These are phyloP conservation scores for Oryza punctata DNA, from an alignment of 176 grass and related monocot species.

Conservation along the genomic window DNA sequence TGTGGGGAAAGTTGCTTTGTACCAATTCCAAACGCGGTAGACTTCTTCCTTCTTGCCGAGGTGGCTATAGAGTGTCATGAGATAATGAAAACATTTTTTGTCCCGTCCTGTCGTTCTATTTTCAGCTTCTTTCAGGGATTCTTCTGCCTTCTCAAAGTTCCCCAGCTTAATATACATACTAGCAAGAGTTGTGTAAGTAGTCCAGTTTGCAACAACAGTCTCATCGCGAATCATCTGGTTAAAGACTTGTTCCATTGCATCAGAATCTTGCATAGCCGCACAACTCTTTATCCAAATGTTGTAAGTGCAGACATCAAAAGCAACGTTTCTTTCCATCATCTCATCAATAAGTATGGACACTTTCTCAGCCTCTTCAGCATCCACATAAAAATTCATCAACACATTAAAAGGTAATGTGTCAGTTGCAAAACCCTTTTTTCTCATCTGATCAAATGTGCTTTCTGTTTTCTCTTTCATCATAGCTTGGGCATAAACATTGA, in stretches of 20 bases:
- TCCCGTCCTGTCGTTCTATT: constrained; percentile 74
- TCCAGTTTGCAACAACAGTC: constrained; percentile 79
- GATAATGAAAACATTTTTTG: constrained; percentile 73
- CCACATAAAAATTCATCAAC: constrained; percentile 86
- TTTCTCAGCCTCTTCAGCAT: constrained; percentile 64
- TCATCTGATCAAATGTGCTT: constrained; percentile 62
- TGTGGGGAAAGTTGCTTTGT: constrained; percentile 73
- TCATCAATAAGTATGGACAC: constrained; percentile 54
- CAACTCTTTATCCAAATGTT: constrained; percentile 91
- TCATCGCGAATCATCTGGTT: constrained; percentile 68
- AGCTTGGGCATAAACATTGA: constrained; percentile 80
- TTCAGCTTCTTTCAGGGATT: constrained; percentile 80
- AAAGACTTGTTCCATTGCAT: constrained; percentile 67
- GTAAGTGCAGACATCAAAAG: constrained; percentile 74
- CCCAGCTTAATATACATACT: constrained; percentile 76
- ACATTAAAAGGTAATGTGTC: constrained; percentile 89
- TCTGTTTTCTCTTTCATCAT: constrained; percentile 83
- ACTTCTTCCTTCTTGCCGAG: constrained; percentile 84
- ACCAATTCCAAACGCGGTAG: constrained; percentile 90
- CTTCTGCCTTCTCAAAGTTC: constrained; percentile 73
- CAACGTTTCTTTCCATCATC: constrained; percentile 73
- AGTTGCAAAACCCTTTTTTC: constrained; percentile 58
- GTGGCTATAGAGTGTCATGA: constrained; percentile 72
- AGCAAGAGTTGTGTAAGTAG: constrained; percentile 83
- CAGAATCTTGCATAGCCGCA: constrained; percentile 68